Base-by-base conservation (phyloP, 2,329 filamentous ascomycete genomes). In the Penicillium decumbens region DNA sequence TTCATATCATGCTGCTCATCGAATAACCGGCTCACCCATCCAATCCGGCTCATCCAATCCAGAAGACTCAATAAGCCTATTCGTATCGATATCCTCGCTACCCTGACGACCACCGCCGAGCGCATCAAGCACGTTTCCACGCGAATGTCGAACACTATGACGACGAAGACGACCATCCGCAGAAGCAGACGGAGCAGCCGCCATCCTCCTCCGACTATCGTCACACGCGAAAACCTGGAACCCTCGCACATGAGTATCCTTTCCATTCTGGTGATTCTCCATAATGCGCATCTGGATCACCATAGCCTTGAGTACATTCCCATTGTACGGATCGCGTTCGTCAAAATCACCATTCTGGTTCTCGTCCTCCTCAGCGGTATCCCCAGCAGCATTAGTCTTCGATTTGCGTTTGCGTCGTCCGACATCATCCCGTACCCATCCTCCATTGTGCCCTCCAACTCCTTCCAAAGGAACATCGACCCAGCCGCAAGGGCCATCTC, bases 251-350 rank as follows among this genome's bases (percentile, higher is more conserved):
- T 98, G 93, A n/a, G 93, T 98, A 68, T 98, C 93, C 69, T 98
- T 98, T 56, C 93, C 93, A 68, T 98, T 98, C 72, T 98, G 93
- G 69, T 98, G 93, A 65, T 98, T 98, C 73, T 97, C 93, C 44
- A 92, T 80, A 42, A 98, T 85, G 58, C 88, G 84, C 64, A 97
- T 84, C 69, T 97, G 91, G 25, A 98, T 79, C 27, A 97, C 82
- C 73, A 92, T 95, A 13, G 88, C 90, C 52, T 91, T 83, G 15
- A 97, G 80, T 1, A 91, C 87, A 61, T 84, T 87, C 35, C 80
- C 86, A 63, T 83, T 83, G 41, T 77, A 77, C 41, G 63, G 61
- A 44, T 72, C 69, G 24, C 38, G 38, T 50, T 27, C 41, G 42
- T 23, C 54, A 37, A 9, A 37, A 4, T n/a, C 20, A 2, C 12